Evolutionary conservation across 108 stramenopile species (phyloP), one percentile per base, ranked within the genome.

Genomic region (Fistulifera solaris): DNA sequence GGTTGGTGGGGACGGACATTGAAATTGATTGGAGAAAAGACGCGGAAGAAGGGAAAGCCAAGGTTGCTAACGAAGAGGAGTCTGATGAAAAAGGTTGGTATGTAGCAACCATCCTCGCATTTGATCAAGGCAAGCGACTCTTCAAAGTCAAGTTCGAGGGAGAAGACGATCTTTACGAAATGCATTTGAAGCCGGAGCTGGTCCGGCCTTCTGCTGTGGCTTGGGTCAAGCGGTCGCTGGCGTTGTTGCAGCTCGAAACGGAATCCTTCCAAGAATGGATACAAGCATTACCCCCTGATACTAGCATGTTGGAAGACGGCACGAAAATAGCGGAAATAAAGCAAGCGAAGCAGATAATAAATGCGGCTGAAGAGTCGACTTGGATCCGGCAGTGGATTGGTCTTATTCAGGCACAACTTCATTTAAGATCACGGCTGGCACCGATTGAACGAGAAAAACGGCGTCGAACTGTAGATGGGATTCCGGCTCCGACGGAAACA

Each of bases 191-290:
- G 14, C 70, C 72, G 6, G 44, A 62, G 8, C 58, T 78, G 21
- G 78, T 90, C 12, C 67, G 85, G 21, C 85, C 88, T n/a, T 75
- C 76, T 40, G 82, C 80, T 5, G 40, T 70, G 21, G 75, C 63
- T 8, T 90, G 88, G 88, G 63, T 78, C 27, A 63, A 71, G 41
- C 56, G 88, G 49, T 75, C 78, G 10, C 52, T 58, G 21, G 80
- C 76, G 13, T 43, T 90, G 28, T 40, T 89, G 22, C 25, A 38
- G 24, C 12, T 51, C 52, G 57, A 48, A 35, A 25, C 27, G 31
- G 21, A 21, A 39, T 18, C 44, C 44, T 35, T 46, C 10, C 44
- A 8, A 7, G 17, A 54, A 57, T 46, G 44, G 19, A 10, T 46
- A 10, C 19, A 46, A 46, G 44, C 44, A 8, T 72, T 69, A 44